Conservation (phyloP, 2,329 filamentous ascomycete genomes). For the Sclerotinia nivalis region DNA sequence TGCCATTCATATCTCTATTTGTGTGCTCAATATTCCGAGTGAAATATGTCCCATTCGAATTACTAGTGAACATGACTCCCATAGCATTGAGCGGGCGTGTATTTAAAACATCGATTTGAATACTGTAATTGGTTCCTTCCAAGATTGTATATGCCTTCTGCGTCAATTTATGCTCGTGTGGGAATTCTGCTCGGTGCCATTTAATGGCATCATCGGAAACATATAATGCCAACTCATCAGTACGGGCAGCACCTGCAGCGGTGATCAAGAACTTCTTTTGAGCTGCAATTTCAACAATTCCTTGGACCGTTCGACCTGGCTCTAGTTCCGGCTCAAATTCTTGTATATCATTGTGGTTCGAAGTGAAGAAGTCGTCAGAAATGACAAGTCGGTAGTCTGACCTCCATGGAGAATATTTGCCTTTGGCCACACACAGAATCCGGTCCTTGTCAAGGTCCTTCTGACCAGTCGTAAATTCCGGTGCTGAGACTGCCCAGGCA, state of each 20-base stretch:
- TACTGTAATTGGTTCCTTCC: constrained; percentile 96
- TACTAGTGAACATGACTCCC: constrained; percentile 90
- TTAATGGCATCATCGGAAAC: constrained; percentile 78
- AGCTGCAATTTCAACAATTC: constrained; percentile 76
- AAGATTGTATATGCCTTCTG: constrained; percentile 91
- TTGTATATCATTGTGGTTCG: constrained; percentile 51
- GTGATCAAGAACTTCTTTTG: constrained; percentile 87
- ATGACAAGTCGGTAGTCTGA: constrained; percentile 77
- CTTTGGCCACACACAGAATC: constrained; percentile 77
- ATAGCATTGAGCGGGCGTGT: constrained; percentile 65
- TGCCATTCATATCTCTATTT: constrained; percentile 73
- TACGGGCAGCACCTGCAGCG: constrained; percentile 75
- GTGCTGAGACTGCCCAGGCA: constrained; percentile 80
- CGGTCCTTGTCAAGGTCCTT: constrained; percentile 66
- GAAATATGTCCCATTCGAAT: constrained; percentile 96
- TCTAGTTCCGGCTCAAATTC: constrained; percentile 78
- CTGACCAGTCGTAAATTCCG: constrained; percentile 69
- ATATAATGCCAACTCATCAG: constrained; percentile 88
- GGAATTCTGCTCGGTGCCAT: constrained; percentile 93
- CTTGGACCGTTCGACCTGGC: constrained; percentile 70
- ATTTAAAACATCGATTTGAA: constrained; percentile 92
- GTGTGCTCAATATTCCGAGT: constrained; percentile 89
- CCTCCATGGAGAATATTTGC: constrained; percentile 67
- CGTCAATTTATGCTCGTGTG: constrained; percentile 73
- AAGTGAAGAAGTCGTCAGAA: constrained; percentile 79